Evolutionary conservation across 345 rosid species (phyloP), one percentile per base, ranked within the genome.

Genomic region (Stellera chamaejasme): DNA sequence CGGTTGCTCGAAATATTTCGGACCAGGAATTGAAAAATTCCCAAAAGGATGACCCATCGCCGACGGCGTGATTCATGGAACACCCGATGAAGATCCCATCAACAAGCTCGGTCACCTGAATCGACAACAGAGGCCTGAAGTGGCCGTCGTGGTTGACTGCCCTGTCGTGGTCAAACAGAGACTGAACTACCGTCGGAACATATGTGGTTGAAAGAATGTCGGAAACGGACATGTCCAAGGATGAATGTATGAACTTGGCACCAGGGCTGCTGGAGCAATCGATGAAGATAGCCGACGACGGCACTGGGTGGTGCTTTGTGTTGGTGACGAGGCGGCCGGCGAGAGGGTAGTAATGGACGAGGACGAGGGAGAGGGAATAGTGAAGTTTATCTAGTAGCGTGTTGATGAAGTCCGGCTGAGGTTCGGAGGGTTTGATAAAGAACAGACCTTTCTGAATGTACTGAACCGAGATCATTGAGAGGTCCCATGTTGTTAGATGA

Each of bases 21-120:
- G 95, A 88, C 72, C 72, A 85, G 0, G 81, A 55, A 8, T 60
- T 85, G 59, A 88, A 71, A 73, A 91, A 85, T 54, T 83, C 69
- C 95, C 87, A 88, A 49, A 56, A 85, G 10, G 92, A 76, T n/a
- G 70, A 45, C 7, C 95, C 92, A 45, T 91, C 92, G 1, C 77
- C 92, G 27, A 91, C 11, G 4, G 52, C 53, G 14, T 88, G 95
- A 55, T 82, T 86, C 63, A 82, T 66, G 5, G 95, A 90, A 39
- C 78, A 23, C 39, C 88, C 93, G 10, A 90, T 48, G 71, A 90
- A 87, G 19, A 91, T 50, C 0, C 90, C 92, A 61, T 91, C 95
- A 5, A 68, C 65, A 13, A 87, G 52, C 42, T 87, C 82, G 0
- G 90, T 91, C 10, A 75, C 87, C 69, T 91, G 80, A 42, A 76